Conservation (phyloP, 139 green algal genomes). For the Chlamydomonas urium region DNA sequence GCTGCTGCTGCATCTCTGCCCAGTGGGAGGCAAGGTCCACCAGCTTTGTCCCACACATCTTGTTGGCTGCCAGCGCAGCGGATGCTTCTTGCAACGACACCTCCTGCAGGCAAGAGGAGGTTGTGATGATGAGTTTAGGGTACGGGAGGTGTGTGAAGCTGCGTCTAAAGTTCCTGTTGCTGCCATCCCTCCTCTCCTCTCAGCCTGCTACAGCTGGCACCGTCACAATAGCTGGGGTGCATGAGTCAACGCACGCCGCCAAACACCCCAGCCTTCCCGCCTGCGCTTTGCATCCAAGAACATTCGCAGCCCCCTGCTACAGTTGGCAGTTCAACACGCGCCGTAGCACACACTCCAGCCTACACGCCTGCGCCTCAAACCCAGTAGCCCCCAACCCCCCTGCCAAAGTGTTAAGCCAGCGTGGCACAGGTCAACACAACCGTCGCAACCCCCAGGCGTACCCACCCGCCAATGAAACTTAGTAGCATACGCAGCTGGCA, state of each 20-base stretch:
- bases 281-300: no score
- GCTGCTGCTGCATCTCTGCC: no score
- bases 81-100: neutral
- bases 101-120: neutral
- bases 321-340: no score
- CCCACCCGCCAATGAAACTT: no score
- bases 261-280: neutral
- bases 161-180: neutral
- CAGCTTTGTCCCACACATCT: conserved; percentile 7
- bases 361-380: neutral
- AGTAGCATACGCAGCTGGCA: no score
- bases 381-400: no score
- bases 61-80: neutral
- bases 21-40: neutral
- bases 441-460: no score
- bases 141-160: neutral
- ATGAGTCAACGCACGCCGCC: neutral
- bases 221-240: neutral
- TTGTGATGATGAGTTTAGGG: neutral
- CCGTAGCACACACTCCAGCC: no score
- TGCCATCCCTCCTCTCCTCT: neutral
- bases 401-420: no score
- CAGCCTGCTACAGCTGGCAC: no score
- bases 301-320: neutral
- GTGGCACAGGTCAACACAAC: neutral